Base-by-base conservation (phyloP, 352 stramenopile genomes). In the Pythium biforme region DNA sequence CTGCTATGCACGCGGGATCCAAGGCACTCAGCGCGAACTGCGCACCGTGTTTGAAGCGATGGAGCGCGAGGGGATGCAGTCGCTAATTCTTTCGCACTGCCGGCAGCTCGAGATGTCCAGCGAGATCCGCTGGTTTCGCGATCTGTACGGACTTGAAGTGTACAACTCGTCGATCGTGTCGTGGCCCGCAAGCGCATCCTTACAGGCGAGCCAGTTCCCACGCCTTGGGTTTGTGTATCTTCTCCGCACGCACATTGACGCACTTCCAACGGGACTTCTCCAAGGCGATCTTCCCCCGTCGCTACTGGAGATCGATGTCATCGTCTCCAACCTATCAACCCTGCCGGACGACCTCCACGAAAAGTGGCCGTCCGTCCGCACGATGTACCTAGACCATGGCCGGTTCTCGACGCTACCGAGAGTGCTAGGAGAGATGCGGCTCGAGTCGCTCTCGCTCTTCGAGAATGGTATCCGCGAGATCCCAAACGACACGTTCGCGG, bases 1-100 rank as follows among this genome's bases (percentile, higher is more conserved):
- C 48, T 72, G 64, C 59, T 37, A 59, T 37, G 31, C n/a, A 0
- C 39, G 62, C 6, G 20, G 48, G 10, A 72, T 72, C 53, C 23
- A 22, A 4, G 64, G 64, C 4, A 25, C 12, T 7, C 20, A 15
- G 2, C 22, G 26, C 10, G 26, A 65, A 37, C 46, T 73, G 23
- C 43, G 43, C 3, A 7, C 11, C 1, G 37, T 34, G 11, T 55
- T 73, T 1, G 9, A 23, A 3, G 12, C 17, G 4, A 54, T 61
- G 4, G 43, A 64, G 27, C 27, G 29, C 11, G 22, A 45, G 10
- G 64, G 47, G 23, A 48, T 73, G 10, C 33, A 52, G 22, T 59
- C 41, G 20, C 48, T 73, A 8, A 64, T 69, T 14, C 19, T 72
- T 22, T 63, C 50, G 5, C 60, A 69, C 53, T 73, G 60, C 26